phyloP scores from a whole-genome alignment of 176 grass and related monocot species.

The Rhynchospora pubera region DNA sequence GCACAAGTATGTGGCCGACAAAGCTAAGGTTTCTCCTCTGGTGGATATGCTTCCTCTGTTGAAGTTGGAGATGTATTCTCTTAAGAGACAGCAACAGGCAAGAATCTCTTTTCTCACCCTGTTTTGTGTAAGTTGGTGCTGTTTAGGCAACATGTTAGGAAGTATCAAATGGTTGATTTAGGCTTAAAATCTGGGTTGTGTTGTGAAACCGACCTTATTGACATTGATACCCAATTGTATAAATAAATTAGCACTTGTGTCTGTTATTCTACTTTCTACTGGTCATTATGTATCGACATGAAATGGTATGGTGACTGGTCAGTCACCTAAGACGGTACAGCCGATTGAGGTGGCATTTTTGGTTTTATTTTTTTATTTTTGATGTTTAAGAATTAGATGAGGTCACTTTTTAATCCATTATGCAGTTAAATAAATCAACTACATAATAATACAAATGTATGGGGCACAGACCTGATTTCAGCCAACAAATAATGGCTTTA shows the following conservation, averaged over 20 bases:
- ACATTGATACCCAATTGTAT: background rate
- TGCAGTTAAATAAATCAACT: background rate
- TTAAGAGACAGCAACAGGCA: conserved; percentile 88
- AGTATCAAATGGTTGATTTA: background rate
- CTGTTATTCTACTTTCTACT: background rate
- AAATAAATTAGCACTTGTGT: background rate
- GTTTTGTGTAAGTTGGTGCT: background rate
- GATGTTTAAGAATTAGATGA: background rate
- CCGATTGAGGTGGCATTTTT: background rate
- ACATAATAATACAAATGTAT: background rate
- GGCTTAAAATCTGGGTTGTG: background rate
- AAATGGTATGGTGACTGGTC: background rate
- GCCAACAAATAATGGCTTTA: too few relatives aligned
- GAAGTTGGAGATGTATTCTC: conserved; percentile 93
- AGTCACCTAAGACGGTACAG: background rate
- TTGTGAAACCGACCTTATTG: background rate
- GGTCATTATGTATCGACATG: background rate
- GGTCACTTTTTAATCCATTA: background rate
- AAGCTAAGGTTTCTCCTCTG: conserved; percentile 80
- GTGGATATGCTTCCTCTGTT: conserved; percentile 80
- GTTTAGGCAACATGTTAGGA: background rate
- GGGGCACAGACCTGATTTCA: too few relatives aligned
- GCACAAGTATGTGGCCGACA: conserved; percentile 87
- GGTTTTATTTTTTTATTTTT: background rate
- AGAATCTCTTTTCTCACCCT: conserved; percentile 8